phyloP scores from a whole-genome alignment of 306 rosid species.

The Trifolium pratense region DNA sequence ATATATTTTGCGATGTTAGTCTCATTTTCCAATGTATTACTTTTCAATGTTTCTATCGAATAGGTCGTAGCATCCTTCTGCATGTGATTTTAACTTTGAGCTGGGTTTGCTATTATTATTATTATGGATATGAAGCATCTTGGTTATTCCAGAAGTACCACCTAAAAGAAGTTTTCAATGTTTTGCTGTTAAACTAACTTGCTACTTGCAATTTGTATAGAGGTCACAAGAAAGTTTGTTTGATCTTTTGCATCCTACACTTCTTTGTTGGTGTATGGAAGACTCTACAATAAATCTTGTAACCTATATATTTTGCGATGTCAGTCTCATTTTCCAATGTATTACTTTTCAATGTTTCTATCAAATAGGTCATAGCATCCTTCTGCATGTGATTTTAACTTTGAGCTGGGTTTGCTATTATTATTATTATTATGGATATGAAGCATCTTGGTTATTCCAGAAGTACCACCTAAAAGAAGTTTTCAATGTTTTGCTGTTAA shows the following conservation, averaged over 20 bases:
- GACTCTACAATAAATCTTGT: neutral
- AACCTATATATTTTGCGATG: slow-evolving; percentile 23
- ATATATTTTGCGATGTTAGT: slow-evolving; percentile 27
- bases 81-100: slow-evolving; percentile 35
- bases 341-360: slow-evolving; percentile 25
- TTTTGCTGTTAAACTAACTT: slow-evolving; percentile 43
- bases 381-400: slow-evolving; percentile 39
- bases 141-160: slow-evolving; percentile 25
- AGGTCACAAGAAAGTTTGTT: slow-evolving; percentile 79
- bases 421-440: slow-evolving; percentile 32
- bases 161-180: slow-evolving; percentile 15
- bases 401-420: slow-evolving; percentile 27
- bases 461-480: slow-evolving; percentile 16
- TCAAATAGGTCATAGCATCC: slow-evolving; percentile 25
- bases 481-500: slow-evolving; percentile 37
- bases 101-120: slow-evolving; percentile 27
- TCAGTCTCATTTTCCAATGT: slow-evolving; percentile 26
- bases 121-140: slow-evolving; percentile 35
- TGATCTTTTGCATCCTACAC: slow-evolving; percentile 78
- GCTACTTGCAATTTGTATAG: slow-evolving; percentile 51
- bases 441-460: slow-evolving; percentile 34
- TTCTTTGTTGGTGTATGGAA: slow-evolving; percentile 53
- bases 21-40: slow-evolving; percentile 25
- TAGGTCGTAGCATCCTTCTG: slow-evolving; percentile 30
- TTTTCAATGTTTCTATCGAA: slow-evolving; percentile 25